phyloP scores from a whole-genome alignment of 495 filamentous ascomycete genomes.

The Aspergillus homomorphus region DNA sequence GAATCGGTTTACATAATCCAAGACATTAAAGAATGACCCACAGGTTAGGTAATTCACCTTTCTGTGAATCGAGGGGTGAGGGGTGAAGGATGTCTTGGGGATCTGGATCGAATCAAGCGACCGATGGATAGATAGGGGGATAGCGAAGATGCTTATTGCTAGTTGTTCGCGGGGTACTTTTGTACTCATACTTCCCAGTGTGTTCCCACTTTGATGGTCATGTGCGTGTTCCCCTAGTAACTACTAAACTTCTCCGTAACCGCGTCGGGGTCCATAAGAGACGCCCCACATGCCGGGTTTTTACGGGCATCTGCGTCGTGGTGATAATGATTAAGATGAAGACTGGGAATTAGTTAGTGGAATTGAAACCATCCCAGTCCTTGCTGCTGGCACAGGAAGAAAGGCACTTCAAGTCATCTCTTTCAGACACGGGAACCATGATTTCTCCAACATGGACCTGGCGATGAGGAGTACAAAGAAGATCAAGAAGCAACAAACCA shows the following conservation, averaged over 20 bases:
- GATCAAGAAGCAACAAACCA: neutral
- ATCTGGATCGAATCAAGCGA: neutral
- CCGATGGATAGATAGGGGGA: neutral
- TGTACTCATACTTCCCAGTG: neutral
- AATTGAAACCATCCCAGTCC: neutral
- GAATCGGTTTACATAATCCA: neutral
- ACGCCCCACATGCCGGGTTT: slow-evolving; percentile 19
- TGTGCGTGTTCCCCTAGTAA: slow-evolving; percentile 24
- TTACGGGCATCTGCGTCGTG: slow-evolving; percentile 10
- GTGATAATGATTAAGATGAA: neutral
- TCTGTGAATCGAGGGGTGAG: neutral
- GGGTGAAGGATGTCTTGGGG: too few relatives aligned
- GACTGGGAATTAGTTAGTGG: neutral
- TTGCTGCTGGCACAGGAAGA: neutral
- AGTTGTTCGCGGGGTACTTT: slow-evolving; percentile 4
- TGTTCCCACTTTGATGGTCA: slow-evolving; percentile 5
- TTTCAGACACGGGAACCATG: neutral
- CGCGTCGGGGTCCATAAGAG: neutral
- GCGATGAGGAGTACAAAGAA: neutral
- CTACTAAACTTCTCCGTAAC: slow-evolving; percentile 10
- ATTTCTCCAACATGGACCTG: neutral
- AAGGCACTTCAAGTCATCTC: neutral
- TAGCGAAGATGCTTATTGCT: neutral
- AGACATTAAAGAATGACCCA: neutral
- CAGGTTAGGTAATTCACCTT: neutral